phyloP scores from a whole-genome alignment of 2,329 filamentous ascomycete genomes.

The Fusarium sp. region DNA sequence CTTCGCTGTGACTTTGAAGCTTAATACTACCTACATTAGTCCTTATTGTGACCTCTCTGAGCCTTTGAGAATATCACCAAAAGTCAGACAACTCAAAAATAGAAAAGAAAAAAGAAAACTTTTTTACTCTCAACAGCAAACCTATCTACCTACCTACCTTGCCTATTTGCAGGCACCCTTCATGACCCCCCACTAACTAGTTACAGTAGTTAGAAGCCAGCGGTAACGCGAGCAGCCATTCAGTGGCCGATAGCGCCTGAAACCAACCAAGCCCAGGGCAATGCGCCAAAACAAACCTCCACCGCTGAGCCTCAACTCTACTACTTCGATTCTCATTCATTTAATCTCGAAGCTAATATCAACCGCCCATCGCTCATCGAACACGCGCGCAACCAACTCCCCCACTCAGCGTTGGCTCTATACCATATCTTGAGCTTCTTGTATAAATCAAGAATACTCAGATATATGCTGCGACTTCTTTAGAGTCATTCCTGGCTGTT shows the following conservation, averaged over 20 bases:
- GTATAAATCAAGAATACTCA: background rate
- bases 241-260: conserved; percentile 35
- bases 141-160: background rate
- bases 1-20: no score
- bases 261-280: conserved; percentile 22
- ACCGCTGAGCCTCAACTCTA: conserved; percentile 30
- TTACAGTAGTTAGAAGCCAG: no score
- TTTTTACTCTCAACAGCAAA: background rate
- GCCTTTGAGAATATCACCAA: no score
- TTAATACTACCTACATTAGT: no score
- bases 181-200: conserved; percentile 12
- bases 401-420: conserved; percentile 5
- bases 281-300: conserved; percentile 33
- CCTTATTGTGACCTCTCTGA: no score
- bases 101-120: no score
- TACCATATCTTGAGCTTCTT: background rate
- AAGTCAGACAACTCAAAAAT: no score
- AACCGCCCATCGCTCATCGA: conserved; percentile 4
- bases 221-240: conserved; percentile 7
- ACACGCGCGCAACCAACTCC: conserved; percentile 21
- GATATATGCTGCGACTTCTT: conserved; percentile 4
- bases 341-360: conserved; percentile 31
- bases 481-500: conserved; percentile 4
- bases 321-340: conserved; percentile 29
- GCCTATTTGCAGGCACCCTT: background rate